A percentile compares a stretch with the other conserved stretches of the same genome.
Evolutionary conservation across 805 yeast species (phyloP).

Genomic region (Metschnikowia similis): DNA sequence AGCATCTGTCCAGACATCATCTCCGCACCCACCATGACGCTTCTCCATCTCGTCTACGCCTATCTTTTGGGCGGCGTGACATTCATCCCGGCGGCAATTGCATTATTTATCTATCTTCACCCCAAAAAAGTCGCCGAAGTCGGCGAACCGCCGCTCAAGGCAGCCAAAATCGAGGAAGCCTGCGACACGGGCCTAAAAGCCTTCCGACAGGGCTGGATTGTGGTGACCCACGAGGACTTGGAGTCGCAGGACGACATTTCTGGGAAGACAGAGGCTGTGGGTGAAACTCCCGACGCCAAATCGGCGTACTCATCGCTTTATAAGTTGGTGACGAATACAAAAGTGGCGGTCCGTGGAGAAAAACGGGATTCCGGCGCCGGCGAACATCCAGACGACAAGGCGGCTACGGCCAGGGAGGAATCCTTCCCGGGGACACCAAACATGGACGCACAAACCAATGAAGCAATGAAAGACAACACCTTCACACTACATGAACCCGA

Average conservation of each 20-base stretch:
- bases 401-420: background rate
- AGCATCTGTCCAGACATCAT: background rate
- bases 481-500: background rate
- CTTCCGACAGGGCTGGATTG: slow-evolving; percentile 69
- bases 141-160: slow-evolving; percentile 36
- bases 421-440: too few relatives aligned
- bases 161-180: slow-evolving; percentile 62
- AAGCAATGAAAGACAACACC: background rate
- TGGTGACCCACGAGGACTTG: slow-evolving; percentile 72
- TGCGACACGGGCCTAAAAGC: slow-evolving; percentile 60
- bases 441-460: too few relatives aligned
- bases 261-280: slow-evolving; percentile 41
- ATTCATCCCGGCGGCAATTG: slow-evolving; percentile 56
- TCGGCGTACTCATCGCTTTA: slow-evolving; percentile 61
- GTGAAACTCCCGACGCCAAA: slow-evolving; percentile 39
- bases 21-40: slow-evolving; percentile 4
- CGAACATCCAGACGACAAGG: background rate
- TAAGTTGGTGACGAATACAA: slow-evolving; percentile 44
- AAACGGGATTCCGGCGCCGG: background rate
- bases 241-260: slow-evolving; percentile 44
- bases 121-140: slow-evolving; percentile 27
- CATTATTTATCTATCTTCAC: slow-evolving; percentile 36
- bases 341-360: background rate
- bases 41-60: slow-evolving; percentile 30
- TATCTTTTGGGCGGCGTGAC: slow-evolving; percentile 82